These are phyloP conservation scores for Fusarium haematococcum DNA, from an alignment of 2,329 filamentous ascomycete genomes.

Conservation along the genomic window DNA sequence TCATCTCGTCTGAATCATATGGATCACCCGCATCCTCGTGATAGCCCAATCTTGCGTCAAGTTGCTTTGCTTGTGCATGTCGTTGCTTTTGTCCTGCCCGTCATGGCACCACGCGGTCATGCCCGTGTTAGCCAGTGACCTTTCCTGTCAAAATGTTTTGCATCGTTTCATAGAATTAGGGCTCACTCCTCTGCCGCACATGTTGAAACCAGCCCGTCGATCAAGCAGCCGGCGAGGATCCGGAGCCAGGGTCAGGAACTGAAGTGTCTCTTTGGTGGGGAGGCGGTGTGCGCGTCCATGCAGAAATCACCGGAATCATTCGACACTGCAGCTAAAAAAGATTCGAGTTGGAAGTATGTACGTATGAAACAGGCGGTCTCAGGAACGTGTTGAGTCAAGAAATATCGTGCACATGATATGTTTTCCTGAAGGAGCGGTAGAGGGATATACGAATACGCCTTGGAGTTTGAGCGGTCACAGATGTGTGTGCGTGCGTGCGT, in stretches of 20 bases:
- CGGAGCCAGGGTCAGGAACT: neutral
- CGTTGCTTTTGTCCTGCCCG: constrained; percentile 1
- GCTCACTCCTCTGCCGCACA: neutral
- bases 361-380: constrained; percentile 30
- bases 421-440: neutral
- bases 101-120: constrained; percentile 18
- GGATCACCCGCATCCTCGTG: neutral
- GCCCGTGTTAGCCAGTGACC: constrained; percentile 9
- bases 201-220: constrained; percentile 11
- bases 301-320: constrained; percentile 25
- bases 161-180: neutral
- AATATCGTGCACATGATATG: neutral
- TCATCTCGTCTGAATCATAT: neutral
- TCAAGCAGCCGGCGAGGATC: constrained; percentile 2
- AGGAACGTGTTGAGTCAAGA: neutral
- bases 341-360: constrained; percentile 7
- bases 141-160: neutral
- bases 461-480: neutral
- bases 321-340: constrained; percentile 9
- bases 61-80: neutral
- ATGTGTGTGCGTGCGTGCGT: neutral
- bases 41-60: neutral
- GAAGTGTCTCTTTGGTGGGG: neutral
- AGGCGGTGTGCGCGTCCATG: constrained; percentile 34
- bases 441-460: neutral